These are phyloP conservation scores for Knufia petricola DNA, from an alignment of 2,329 filamentous ascomycete genomes.

Conservation along the genomic window DNA sequence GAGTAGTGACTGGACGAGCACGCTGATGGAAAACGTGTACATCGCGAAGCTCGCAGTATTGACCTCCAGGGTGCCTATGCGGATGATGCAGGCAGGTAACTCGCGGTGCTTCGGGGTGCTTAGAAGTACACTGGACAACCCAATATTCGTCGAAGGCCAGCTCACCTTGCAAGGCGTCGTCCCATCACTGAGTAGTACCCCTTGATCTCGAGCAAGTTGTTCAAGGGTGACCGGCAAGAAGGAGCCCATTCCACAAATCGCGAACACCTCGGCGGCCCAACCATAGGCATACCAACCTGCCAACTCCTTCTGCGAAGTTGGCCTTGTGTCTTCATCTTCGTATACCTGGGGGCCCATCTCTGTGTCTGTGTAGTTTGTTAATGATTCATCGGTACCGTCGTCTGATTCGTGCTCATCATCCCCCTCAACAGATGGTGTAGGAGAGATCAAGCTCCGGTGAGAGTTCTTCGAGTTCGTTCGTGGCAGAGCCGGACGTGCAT, in stretches of 20 bases:
- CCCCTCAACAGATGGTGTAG: slow-evolving; percentile 54
- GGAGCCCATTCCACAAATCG: slow-evolving; percentile 78
- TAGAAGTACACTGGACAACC: slow-evolving; percentile 2
- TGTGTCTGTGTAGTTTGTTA: slow-evolving; percentile 22
- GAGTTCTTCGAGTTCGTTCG: slow-evolving; percentile 32
- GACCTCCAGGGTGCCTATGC: slow-evolving; percentile 71
- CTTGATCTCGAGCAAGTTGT: slow-evolving; percentile 83
- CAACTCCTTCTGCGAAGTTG: slow-evolving; percentile 79
- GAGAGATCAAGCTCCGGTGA: slow-evolving; percentile 44
- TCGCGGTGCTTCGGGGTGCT: slow-evolving; percentile 14
- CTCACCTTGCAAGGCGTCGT: slow-evolving; percentile 63
- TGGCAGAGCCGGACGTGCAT: slow-evolving; percentile 13
- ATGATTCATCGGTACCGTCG: slow-evolving; percentile 19
- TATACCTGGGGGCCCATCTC: slow-evolving; percentile 40
- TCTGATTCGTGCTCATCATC: slow-evolving; percentile 55
- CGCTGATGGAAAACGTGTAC: slow-evolving; percentile 77
- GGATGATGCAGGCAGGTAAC: slow-evolving; percentile 56
- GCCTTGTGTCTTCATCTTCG: slow-evolving; percentile 74
- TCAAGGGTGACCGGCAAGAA: slow-evolving; percentile 96
- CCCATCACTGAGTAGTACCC: slow-evolving; percentile 70
- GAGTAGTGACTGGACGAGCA: slow-evolving; percentile 75
- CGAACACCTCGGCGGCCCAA: slow-evolving; percentile 93
- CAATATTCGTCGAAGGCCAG: slow-evolving; percentile 31
- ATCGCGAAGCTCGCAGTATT: slow-evolving; percentile 86
- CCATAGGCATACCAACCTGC: slow-evolving; percentile 93